Evolutionary conservation across 2,329 filamentous ascomycete genomes (phyloP), one percentile per base, ranked within the genome.

Genomic region (Cladophialophora yegresii): DNA sequence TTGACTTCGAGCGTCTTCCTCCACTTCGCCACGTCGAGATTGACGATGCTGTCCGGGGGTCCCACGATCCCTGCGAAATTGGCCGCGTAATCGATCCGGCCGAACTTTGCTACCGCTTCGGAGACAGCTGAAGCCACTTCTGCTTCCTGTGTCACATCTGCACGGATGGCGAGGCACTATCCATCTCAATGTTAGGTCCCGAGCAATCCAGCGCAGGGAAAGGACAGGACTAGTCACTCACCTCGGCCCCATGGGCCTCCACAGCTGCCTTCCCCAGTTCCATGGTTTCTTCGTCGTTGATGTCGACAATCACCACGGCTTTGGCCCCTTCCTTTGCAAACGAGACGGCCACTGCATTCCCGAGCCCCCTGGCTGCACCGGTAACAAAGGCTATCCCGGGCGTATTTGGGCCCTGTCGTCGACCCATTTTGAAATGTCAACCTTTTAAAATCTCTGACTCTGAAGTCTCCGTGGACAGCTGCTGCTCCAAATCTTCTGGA

Each of bases 1-100:
- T 97, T 97, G 82, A 96, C 95, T 75, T 87, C 88, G 67, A 96
- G 91, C 4, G 93, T 96, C 69, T 95, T 81, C 73, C 96, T 91
- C 92, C 92, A 97, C 80, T 96, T 92, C 71, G 86, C 87, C 80
- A 96, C 91, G 30, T 56, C 54, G n/a, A 51, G 57, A 4, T 67
- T 66, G 49, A 51, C 62, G 12, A 58, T 67, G 20, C 16, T 30
- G 10, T 8, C 40, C 10, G 65, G 45, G 6, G 64, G 66, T 9
- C 66, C 66, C 30, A 63, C 78, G 20, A 97, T 96, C 60, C 93
- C 93, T 26, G 93, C 93, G 77, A 96, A 96, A 86, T 97, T 97
- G 87, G 96, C 96, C 72, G 96, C 91, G 74, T 96, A 83, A 76
- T 97, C 93, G 1, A 93, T 79, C 50, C 93, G 57, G 3, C 67